These are phyloP conservation scores for Verticillium albo-atrum DNA, from an alignment of 2,329 filamentous ascomycete genomes.

Conservation along the genomic window DNA sequence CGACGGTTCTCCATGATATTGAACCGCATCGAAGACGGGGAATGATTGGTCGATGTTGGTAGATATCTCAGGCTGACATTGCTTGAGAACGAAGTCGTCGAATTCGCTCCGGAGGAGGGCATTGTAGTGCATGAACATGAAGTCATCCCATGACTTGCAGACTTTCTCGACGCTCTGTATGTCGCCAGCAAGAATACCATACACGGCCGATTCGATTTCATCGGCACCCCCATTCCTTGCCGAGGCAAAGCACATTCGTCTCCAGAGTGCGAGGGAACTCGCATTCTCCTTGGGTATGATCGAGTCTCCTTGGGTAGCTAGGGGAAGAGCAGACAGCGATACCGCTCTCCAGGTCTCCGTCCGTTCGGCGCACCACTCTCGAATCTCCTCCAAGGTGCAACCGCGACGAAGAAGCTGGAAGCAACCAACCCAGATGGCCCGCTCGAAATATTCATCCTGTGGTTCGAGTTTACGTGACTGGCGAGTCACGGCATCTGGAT, in stretches of 20 bases:
- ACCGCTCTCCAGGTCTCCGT: slow-evolving; percentile 88
- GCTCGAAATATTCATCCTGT: slow-evolving; percentile 84
- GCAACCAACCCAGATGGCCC: slow-evolving; percentile 87
- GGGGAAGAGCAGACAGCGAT: slow-evolving; percentile 70
- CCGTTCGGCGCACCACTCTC: slow-evolving; percentile 80
- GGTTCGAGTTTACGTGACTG: slow-evolving; percentile 73
- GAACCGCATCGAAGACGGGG: slow-evolving; percentile 59
- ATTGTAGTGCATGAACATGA: slow-evolving; percentile 83
- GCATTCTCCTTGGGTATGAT: slow-evolving; percentile 34
- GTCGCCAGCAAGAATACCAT: slow-evolving; percentile 85
- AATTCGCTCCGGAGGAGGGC: slow-evolving; percentile 78
- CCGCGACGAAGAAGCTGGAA: slow-evolving; percentile 89
- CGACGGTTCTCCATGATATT: slow-evolving; percentile 53
- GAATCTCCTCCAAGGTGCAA: slow-evolving; percentile 67
- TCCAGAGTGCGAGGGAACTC: slow-evolving; percentile 60
- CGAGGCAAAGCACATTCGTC: slow-evolving; percentile 69
- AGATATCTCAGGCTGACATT: slow-evolving; percentile 48
- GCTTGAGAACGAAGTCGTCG: slow-evolving; percentile 60
- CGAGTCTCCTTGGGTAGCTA: slow-evolving; percentile 41
- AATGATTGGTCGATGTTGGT: slow-evolving; percentile 55
- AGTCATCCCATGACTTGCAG: slow-evolving; percentile 79
- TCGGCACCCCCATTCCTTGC: slow-evolving; percentile 66
- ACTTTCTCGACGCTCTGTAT: slow-evolving; percentile 71
- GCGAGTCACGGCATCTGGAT: slow-evolving; percentile 83
- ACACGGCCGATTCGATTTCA: slow-evolving; percentile 83